phyloP scores from a whole-genome alignment of 495 filamentous ascomycete species.

The Podospora comata region DNA sequence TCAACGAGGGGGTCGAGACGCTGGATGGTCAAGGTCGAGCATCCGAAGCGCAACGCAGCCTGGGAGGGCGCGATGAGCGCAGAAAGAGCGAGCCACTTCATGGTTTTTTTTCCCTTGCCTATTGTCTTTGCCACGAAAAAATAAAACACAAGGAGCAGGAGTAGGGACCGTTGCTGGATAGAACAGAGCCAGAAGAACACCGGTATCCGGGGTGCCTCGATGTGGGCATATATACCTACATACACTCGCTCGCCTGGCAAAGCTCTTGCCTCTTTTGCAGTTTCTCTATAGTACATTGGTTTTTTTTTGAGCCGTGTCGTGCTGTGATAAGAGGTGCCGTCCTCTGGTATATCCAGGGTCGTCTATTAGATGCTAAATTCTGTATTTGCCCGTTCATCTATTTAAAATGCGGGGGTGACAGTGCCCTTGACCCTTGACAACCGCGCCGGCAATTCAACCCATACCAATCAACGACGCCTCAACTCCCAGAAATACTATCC shows the following conservation, averaged over 20 bases:
- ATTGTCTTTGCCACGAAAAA: not conserved
- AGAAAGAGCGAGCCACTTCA: slow-evolving; percentile 45
- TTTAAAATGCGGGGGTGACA: slow-evolving; percentile 20
- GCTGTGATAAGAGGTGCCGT: slow-evolving; percentile 3
- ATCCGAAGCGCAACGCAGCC: slow-evolving; percentile 47
- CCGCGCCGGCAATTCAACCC: slow-evolving; percentile 3
- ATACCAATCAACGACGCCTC: slow-evolving; percentile 1
- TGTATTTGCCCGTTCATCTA: slow-evolving; percentile 14
- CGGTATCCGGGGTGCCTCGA: too few relatives aligned
- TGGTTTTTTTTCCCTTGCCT: slow-evolving; percentile 12
- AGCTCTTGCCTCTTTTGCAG: not conserved
- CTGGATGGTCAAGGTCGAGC: slow-evolving; percentile 45
- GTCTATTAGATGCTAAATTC: slow-evolving; percentile 2
- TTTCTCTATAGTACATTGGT: not conserved
- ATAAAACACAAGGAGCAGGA: not conserved
- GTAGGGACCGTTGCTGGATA: not conserved
- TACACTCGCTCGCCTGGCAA: not conserved
- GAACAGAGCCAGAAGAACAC: not conserved
- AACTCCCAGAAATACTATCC: not conserved
- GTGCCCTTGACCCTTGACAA: not conserved
- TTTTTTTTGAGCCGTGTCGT: not conserved
- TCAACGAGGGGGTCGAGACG: slow-evolving; percentile 47
- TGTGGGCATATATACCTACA: not conserved
- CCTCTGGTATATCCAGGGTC: not conserved
- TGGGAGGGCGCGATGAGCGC: slow-evolving; percentile 39